Base-by-base conservation (phyloP, 352 stramenopile genomes). In the Saprolegnia diclina region DNA sequence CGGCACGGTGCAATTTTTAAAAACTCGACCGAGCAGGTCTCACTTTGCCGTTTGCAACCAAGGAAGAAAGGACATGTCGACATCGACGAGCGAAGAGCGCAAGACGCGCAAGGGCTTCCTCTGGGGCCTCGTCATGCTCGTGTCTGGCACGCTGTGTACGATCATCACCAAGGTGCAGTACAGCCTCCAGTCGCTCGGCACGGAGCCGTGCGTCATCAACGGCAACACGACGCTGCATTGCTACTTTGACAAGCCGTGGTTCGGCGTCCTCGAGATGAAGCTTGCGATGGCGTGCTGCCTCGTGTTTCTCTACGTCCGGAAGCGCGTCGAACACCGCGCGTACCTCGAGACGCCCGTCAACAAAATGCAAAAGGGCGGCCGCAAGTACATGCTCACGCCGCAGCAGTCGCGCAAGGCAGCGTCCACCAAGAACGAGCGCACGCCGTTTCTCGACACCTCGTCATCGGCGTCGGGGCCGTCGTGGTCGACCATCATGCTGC, bases 121-220 rank as follows among this genome's bases (percentile, higher is more conserved):
- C 32, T 87, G 85, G 65, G 82, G 74, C 21, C 65, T 73, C 45
- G 76, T 77, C 63, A 93, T 93, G 83, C 79, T 93, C 42, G 71
- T 93, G 44, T 87, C 82, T 45, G 85, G 85, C 73, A 94, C 85
- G 56, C 88, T 91, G 73, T 91, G 82, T 74, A 94, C 85, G 1
- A 83, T 94, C 21, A 83, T 91, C 73, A 91, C 90, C 81, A 94
- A 94, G 77, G 88, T 81, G 32, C 75, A 92, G 78, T 94, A 94
- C 74, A 76, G 77, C 26, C 67, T 91, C 44, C 83, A 79, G 18
- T 65, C 82, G 18, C 65, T 82, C 5, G 83, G 85, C 64, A 82
- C 74, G 13, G 74, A 77, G 64, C 71, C 67, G 21, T 94, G 83
- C 65, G 44, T 74, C 46, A 80, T 90, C 69, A 80, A 82, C 22